Percentiles rank a stretch among this genome's conserved stretches.
These are phyloP conservation scores for Ephemerocybe angulata DNA, from an alignment of 768 basidiomycete genomes.

Conservation along the genomic window DNA sequence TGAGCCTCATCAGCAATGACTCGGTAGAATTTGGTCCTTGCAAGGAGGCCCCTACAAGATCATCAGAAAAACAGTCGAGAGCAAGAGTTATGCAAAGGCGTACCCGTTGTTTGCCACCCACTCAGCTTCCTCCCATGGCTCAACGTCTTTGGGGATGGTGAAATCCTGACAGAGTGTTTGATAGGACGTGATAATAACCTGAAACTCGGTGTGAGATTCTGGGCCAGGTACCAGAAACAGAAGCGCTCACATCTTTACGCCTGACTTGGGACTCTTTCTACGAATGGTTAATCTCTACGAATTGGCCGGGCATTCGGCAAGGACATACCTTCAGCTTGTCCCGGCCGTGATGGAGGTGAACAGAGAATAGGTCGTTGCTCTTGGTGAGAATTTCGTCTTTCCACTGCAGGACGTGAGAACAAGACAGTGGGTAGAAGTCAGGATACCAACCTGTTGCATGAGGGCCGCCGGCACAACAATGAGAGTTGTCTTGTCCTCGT, in stretches of 20 bases:
- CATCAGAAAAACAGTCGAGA: not conserved
- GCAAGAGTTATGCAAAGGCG: conserved; percentile 3
- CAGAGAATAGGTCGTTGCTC: conserved; percentile 47
- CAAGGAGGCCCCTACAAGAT: conserved; percentile 50
- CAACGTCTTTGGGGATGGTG: conserved; percentile 44
- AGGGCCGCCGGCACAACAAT: conserved; percentile 77
- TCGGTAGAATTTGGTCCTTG: conserved; percentile 61
- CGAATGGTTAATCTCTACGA: not conserved
- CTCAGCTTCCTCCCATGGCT: conserved; percentile 42
- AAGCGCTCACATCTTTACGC: conserved; percentile 45
- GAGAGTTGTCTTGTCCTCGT: conserved; percentile 53
- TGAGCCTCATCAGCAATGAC: conserved; percentile 79
- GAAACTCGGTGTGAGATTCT: not conserved
- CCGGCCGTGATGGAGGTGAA: conserved; percentile 70
- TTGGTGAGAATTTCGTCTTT: conserved; percentile 10
- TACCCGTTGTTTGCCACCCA: conserved; percentile 53
- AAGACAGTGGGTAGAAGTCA: not conserved
- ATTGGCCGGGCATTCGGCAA: not conserved
- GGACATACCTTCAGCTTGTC: conserved; percentile 52
- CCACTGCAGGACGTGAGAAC: conserved; percentile 5
- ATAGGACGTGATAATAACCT: conserved; percentile 78
- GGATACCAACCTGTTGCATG: conserved; percentile 52
- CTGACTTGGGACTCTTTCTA: conserved; percentile 46
- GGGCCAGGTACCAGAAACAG: not conserved
- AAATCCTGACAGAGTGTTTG: conserved; percentile 67